These are phyloP conservation scores for Sclerotinia glacialis DNA, from an alignment of 2,329 filamentous ascomycete genomes.

Conservation along the genomic window DNA sequence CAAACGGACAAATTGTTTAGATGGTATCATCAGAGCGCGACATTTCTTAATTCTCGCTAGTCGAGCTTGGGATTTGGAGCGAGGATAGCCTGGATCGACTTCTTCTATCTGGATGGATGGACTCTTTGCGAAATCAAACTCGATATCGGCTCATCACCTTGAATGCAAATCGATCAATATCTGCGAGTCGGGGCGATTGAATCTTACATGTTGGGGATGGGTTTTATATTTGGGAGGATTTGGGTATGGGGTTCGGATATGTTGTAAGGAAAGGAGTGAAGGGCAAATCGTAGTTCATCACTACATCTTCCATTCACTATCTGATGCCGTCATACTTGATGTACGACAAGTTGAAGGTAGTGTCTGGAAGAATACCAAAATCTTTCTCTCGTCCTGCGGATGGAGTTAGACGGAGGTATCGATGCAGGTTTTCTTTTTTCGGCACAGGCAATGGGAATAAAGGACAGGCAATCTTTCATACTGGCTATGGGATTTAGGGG, in stretches of 20 bases:
- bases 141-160: conserved; percentile 1
- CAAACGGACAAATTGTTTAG: conserved; percentile 12
- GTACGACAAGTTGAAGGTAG: neutral
- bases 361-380: neutral
- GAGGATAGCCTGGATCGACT: conserved; percentile 7
- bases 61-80: conserved; percentile 10
- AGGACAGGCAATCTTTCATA: conserved; percentile 3
- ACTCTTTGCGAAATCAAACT: neutral
- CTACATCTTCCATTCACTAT: conserved; percentile 33
- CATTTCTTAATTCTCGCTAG: conserved; percentile 29
- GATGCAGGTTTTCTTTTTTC: conserved; percentile 12
- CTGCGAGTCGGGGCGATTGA: conserved; percentile 9
- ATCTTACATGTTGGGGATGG: conserved; percentile 8
- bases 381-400: conserved; percentile 10
- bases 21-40: conserved; percentile 26
- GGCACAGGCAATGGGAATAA: conserved; percentile 2
- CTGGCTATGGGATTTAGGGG: conserved; percentile 3
- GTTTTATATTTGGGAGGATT: neutral
- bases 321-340: neutral
- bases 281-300: conserved; percentile 36
- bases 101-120: neutral
- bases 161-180: conserved; percentile 10
- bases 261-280: conserved; percentile 11
- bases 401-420: neutral
- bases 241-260: neutral